Evolutionary conservation across 768 basidiomycete species (phyloP).

Genomic region (Termitomyces sp.): DNA sequence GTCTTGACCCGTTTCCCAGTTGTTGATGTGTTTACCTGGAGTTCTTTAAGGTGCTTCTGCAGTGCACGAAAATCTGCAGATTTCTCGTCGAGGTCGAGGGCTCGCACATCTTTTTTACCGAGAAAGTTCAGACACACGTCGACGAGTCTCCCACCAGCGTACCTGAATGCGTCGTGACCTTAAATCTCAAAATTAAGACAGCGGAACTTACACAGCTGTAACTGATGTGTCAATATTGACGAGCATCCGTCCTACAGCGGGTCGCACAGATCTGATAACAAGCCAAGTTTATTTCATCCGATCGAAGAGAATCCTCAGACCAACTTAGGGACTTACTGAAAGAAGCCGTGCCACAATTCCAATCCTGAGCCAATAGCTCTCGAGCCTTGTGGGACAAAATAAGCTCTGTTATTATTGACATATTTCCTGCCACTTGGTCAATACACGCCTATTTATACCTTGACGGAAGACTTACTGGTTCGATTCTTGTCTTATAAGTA

Average conservation of each 20-base stretch:
- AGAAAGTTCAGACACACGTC: conserved; percentile 28
- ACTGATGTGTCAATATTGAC: conserved; percentile 45
- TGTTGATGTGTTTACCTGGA: conserved; percentile 26
- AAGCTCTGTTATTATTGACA: conserved; percentile 41
- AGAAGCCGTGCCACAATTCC: conserved; percentile 44
- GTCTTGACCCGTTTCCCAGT: conserved; percentile 23
- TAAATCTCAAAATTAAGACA: background rate
- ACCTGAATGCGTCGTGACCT: conserved; percentile 16
- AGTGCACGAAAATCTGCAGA: conserved; percentile 25
- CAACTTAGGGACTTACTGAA: conserved; percentile 33
- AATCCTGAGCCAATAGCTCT: conserved; percentile 22
- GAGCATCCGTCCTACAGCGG: conserved; percentile 31
- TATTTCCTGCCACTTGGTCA: conserved; percentile 25
- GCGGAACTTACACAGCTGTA: conserved; percentile 34
- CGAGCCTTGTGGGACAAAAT: conserved; percentile 31
- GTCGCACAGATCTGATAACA: conserved; percentile 34
- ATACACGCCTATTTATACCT: background rate
- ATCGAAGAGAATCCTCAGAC: background rate
- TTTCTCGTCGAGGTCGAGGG: conserved; percentile 21
- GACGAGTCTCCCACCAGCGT: conserved; percentile 23
- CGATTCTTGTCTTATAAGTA: conserved; percentile 41
- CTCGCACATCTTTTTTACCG: conserved; percentile 19
- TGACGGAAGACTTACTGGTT: conserved; percentile 32
- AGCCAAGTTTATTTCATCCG: background rate
- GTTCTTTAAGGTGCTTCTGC: conserved; percentile 31